Evolutionary conservation across 179 eudicot species (phyloP).

Genomic region (Heliamphora pulchella): DNA sequence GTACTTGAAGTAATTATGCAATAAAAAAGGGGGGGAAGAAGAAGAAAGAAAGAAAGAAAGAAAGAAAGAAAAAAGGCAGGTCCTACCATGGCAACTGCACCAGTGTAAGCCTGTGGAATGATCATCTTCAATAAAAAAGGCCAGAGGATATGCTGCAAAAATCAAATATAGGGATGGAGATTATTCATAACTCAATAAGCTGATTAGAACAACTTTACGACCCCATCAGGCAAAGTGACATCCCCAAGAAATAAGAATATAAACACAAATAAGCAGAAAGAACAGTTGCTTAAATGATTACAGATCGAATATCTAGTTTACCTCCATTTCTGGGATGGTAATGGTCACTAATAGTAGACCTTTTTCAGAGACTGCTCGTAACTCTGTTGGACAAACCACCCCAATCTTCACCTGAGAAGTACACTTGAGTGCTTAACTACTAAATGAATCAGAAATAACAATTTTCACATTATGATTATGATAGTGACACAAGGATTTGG

Average conservation of each 20-base stretch:
- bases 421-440: conserved; percentile 16
- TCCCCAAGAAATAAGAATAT: background rate
- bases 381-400: conserved; percentile 47
- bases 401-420: conserved; percentile 53
- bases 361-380: conserved; percentile 80
- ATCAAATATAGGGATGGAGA: conserved; percentile 7
- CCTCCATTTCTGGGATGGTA: conserved; percentile 99
- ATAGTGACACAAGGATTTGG: background rate
- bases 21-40: no score
- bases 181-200: background rate
- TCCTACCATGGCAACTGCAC: conserved; percentile 86
- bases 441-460: background rate
- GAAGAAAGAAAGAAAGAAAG: no score
- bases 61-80: no score
- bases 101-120: conserved; percentile 72
- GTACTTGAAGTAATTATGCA: no score
- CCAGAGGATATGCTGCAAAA: conserved; percentile 87
- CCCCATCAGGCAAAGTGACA: background rate
- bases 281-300: background rate
- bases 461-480: background rate
- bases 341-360: conserved; percentile 86
- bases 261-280: background rate
- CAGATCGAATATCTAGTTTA: conserved; percentile 19
- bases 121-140: conserved; percentile 95
- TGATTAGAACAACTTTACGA: background rate